Evolutionary conservation across 306 rosid genomes (phyloP), one percentile per base, ranked within the genome.

Genomic region (Amphicarpaea edgeworthii): DNA sequence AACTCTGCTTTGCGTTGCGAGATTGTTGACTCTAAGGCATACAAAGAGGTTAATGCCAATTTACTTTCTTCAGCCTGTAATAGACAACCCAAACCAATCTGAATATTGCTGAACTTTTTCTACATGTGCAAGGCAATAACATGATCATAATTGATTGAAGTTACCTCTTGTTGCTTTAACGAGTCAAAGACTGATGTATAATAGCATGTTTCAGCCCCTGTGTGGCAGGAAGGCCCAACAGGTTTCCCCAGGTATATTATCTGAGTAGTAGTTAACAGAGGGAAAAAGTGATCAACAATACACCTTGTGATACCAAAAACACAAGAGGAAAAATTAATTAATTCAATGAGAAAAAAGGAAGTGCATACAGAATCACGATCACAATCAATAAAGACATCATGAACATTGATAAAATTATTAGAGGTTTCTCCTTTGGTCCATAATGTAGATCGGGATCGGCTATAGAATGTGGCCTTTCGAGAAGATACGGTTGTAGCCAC

Each of bases 371-470:
- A 95, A 83, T 92, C 98, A 76, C 86, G 83, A 77, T 95, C 97
- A 82, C 96, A 95, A 65, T 95, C 96, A 67, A 92, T 79, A 85
- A 86, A 90, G 57, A 95, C 86, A 69, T 90, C 97, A 20, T 81
- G 89, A 51, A 95, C 79, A 73, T 90, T 90, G 77, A 95, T 95
- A 86, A 95, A 95, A 83, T 95, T 95, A 60, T 84, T 95, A 11
- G 97, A 95, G 43, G 96, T 89, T 88, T 92, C 97, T 75, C 97
- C 97, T 81, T 95, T 95, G 38, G 92, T 95, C 99, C 99, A 92
- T 79, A 92, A 78, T 4, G 83, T 11, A 20, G 96, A 92, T 43
- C 97, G 84, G 0, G 98, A 92, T 40, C 97, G 91, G 79, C 97
- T 95, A 76, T 65, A 95, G 91, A 95, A 92, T 28, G 97, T 92